These are phyloP conservation scores for Rubia occidens DNA, from an alignment of 305 asterid species.

Conservation along the genomic window DNA sequence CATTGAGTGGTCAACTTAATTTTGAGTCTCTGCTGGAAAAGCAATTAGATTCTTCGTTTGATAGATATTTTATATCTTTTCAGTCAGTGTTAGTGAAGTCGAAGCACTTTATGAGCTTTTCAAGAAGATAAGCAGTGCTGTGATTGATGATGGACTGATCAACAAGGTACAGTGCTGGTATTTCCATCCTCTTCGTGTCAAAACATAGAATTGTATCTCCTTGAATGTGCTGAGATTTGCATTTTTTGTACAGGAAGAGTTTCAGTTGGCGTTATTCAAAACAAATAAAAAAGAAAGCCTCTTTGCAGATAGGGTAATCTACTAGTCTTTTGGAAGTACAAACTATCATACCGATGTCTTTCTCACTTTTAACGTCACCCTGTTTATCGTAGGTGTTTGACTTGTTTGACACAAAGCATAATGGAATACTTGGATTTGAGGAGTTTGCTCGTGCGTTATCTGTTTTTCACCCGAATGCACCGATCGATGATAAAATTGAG, in stretches of 20 bases:
- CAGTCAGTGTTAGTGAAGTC: slow-evolving; percentile 94
- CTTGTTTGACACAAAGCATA: slow-evolving; percentile 92
- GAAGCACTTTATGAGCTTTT: slow-evolving; percentile 95
- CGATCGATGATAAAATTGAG: slow-evolving; percentile 89
- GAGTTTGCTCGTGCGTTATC: slow-evolving; percentile 98
- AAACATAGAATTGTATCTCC: not conserved
- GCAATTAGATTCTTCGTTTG: not conserved
- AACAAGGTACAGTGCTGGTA: slow-evolving; percentile 54
- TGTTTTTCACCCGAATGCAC: slow-evolving; percentile 98
- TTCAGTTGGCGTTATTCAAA: slow-evolving; percentile 94
- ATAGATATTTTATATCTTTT: slow-evolving; percentile 8
- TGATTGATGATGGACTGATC: slow-evolving; percentile 93
- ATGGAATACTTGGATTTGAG: slow-evolving; percentile 95
- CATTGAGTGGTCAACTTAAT: not conserved
- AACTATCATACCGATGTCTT: not conserved
- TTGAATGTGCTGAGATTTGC: slow-evolving; percentile 8
- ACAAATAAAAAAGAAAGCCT: slow-evolving; percentile 95
- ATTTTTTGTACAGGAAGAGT: slow-evolving; percentile 67
- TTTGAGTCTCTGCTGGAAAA: not conserved
- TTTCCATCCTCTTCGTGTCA: slow-evolving; percentile 2
- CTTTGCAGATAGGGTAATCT: slow-evolving; percentile 91
- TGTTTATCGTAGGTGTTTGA: slow-evolving; percentile 65
- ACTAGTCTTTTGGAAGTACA: not conserved
- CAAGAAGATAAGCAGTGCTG: slow-evolving; percentile 98
- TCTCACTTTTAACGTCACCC: slow-evolving; percentile 14